Percentiles rank a stretch among this genome's conserved stretches.
phyloP scores from a whole-genome alignment of 2,329 filamentous ascomycete genomes.

The Penicillium psychrosexuale region DNA sequence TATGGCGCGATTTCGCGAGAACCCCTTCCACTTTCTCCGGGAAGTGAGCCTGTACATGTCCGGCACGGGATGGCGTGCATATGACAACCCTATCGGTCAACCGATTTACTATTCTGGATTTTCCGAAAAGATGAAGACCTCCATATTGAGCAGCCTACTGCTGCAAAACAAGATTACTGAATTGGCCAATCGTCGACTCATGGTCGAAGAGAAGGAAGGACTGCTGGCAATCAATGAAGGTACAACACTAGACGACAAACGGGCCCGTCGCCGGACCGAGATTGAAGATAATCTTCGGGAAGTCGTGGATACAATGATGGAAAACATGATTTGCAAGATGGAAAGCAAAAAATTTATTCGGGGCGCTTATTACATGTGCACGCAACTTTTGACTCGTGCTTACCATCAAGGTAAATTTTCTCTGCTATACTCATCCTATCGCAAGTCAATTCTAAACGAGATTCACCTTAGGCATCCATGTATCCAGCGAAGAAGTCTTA shows the following conservation, averaged over 20 bases:
- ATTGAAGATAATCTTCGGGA: constrained; percentile 72
- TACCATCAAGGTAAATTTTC: constrained; percentile 74
- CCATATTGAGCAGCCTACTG: constrained; percentile 71
- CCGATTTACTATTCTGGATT: constrained; percentile 92
- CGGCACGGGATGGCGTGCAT: constrained; percentile 91
- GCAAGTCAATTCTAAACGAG: background rate
- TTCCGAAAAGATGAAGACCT: constrained; percentile 79
- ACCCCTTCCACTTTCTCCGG: constrained; percentile 75
- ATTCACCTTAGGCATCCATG: constrained; percentile 66
- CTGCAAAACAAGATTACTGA: constrained; percentile 71
- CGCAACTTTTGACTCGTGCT: constrained; percentile 83
- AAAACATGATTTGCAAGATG: constrained; percentile 99
- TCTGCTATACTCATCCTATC: background rate
- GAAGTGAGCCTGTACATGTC: constrained; percentile 92
- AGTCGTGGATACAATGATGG: constrained; percentile 80
- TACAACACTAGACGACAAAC: constrained; percentile 27
- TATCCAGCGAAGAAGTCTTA: constrained; percentile 89
- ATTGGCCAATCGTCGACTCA: constrained; percentile 70
- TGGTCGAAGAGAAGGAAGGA: constrained; percentile 73
- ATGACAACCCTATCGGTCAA: constrained; percentile 85
- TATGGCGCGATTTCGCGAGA: constrained; percentile 79
- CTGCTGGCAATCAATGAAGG: constrained; percentile 50
- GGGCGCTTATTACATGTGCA: constrained; percentile 82
- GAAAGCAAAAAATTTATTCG: constrained; percentile 91
- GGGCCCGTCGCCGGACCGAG: constrained; percentile 46